Evolutionary conservation across 345 rosid genomes (phyloP), one percentile per base, ranked within the genome.

Genomic region (Salix dunnii): DNA sequence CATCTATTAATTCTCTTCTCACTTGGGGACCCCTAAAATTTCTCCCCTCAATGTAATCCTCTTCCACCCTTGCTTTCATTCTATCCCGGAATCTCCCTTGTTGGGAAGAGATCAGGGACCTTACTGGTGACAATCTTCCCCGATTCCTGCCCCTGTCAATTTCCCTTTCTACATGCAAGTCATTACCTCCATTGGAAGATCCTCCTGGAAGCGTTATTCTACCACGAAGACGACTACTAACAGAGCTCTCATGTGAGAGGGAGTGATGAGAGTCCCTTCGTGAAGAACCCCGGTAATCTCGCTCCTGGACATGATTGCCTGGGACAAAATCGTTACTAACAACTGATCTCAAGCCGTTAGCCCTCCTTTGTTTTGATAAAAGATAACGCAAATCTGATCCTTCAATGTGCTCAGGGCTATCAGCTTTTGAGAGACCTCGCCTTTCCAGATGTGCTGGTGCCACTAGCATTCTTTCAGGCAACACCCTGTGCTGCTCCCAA

Each of bases 181-280:
- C 92, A 31, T 77, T 73, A 16, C 82, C 88, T 71, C 72, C 74
- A 40, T 75, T 81, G 17, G 80, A 31, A 72, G 86, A 81, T 81
- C 88, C 86, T 67, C 86, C 89, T 1, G 88, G 91, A 82, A 91
- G 94, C 90, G 87, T 92, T 81, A 94, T 83, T 82, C 98, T 89
- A 75, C 98, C 98, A 25, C 64, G 91, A 63, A 94, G 89, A 27
- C 95, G 98, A 76, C 88, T 75, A 31, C 90, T 74, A 74, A 85
- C 71, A 46, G 91, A 84, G 76, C 79, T 82, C 81, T 89, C 97
- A 33, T 79, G 83, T 11, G 72, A 43, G 67, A 84, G 68, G 55
- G 74, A 40, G 71, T 61, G 83, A 43, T 49, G 88, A 0, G 84
- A 67, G 67, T 88, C 89, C 70, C 89, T 87, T 70, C 71, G 86